Evolutionary conservation across 768 basidiomycete genomes (phyloP).

Genomic region (Suillus subalutaceus): DNA sequence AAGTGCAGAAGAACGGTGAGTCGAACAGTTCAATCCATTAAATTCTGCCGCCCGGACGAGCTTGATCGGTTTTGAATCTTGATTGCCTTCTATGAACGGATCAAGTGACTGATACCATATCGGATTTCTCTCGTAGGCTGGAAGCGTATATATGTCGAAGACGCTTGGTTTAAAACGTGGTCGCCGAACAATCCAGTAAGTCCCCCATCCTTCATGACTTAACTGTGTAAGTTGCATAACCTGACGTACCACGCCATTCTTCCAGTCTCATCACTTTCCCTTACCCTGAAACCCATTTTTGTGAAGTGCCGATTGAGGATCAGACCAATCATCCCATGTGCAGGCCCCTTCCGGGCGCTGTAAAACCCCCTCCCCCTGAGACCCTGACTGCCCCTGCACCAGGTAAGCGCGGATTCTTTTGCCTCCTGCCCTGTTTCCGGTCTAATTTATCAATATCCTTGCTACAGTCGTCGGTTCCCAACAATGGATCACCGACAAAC

Average conservation of each 20-base stretch:
- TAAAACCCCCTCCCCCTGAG: slow-evolving; percentile 29
- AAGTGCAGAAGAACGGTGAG: slow-evolving; percentile 50
- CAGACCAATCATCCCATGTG: slow-evolving; percentile 42
- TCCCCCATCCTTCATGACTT: slow-evolving; percentile 9
- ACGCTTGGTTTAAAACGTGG: slow-evolving; percentile 43
- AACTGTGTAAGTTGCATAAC: not conserved
- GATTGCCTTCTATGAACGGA: slow-evolving; percentile 3
- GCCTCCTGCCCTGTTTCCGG: slow-evolving; percentile 12
- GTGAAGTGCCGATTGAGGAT: slow-evolving; percentile 43
- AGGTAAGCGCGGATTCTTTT: slow-evolving; percentile 28
- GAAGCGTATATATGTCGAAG: slow-evolving; percentile 49
- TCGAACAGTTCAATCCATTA: not conserved
- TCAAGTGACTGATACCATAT: not conserved
- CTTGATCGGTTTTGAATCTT: not conserved
- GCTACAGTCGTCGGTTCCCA: slow-evolving; percentile 32
- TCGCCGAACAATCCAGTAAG: slow-evolving; percentile 30
- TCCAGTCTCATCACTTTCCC: slow-evolving; percentile 38
- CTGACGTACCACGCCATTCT: not conserved
- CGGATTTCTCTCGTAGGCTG: slow-evolving; percentile 37
- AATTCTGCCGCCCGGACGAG: not conserved
- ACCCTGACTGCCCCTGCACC: slow-evolving; percentile 29
- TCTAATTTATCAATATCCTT: slow-evolving; percentile 8
- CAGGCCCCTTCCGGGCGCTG: slow-evolving; percentile 43
- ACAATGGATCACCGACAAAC: slow-evolving; percentile 27
- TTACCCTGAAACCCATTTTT: slow-evolving; percentile 43